Percentiles rank a stretch among this genome's conserved stretches.
phyloP scores from a whole-genome alignment of 2,329 filamentous ascomycete genomes.

The Fusarium lyarnte region DNA sequence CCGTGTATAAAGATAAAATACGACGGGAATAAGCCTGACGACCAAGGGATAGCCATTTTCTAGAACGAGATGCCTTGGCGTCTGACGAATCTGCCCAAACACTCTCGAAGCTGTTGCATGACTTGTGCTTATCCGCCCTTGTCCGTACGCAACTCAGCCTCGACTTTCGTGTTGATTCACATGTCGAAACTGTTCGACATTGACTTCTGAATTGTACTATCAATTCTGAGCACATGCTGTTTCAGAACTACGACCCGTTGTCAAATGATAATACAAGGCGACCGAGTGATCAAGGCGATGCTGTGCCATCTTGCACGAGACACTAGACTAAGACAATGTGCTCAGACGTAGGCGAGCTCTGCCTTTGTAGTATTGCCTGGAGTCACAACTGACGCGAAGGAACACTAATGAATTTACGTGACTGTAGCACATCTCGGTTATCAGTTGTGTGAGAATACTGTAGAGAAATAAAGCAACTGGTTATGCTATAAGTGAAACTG shows the following conservation, averaged over 20 bases:
- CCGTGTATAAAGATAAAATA: background rate
- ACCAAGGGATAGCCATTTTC: background rate
- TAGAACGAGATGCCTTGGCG: background rate
- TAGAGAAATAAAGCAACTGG: no score
- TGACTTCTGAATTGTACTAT: no score
- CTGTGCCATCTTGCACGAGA: constrained; percentile 19
- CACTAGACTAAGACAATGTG: constrained; percentile 4
- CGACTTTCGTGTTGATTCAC: background rate
- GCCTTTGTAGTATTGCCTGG: background rate
- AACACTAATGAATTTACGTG: no score
- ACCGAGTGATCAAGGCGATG: constrained; percentile 26
- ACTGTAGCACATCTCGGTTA: background rate
- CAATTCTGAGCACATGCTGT: background rate
- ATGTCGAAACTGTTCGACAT: background rate
- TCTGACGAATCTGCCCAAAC: background rate
- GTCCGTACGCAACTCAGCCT: background rate
- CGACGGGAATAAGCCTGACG: constrained; percentile 15
- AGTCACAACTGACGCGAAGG: background rate
- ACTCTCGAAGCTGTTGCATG: background rate
- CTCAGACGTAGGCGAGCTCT: constrained; percentile 26
- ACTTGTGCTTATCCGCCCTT: background rate
- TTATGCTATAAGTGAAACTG: background rate
- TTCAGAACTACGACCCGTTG: background rate
- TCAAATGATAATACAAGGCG: constrained; percentile 9
- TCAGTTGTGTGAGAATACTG: background rate